A percentile compares a stretch with the other conserved stretches of the same genome.
phyloP scores from a whole-genome alignment of 2,329 filamentous ascomycete genomes.

The Diaporthe eres region DNA sequence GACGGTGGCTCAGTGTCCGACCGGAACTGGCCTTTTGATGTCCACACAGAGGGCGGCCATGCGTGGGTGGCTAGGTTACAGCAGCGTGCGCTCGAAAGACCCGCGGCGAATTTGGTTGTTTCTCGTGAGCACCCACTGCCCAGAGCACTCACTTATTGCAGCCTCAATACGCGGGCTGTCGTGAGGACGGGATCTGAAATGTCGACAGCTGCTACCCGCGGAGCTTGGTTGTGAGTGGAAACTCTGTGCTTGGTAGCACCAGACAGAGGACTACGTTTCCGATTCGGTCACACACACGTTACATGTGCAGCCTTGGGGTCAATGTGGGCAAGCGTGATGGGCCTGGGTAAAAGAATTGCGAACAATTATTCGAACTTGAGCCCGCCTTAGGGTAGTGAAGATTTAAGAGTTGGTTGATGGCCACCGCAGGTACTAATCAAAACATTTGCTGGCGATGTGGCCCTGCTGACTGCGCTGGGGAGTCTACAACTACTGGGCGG shows the following conservation, averaged over 20 bases:
- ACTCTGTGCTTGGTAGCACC: not conserved
- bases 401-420: not conserved
- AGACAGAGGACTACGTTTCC: not conserved
- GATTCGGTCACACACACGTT: not conserved
- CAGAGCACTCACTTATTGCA: too few relatives aligned
- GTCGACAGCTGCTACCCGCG: not conserved
- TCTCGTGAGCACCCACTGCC: not conserved
- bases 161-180: too few relatives aligned
- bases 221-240: not conserved
- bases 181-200: not conserved
- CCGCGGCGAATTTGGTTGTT: not conserved
- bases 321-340: not conserved
- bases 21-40: not conserved
- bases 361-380: not conserved
- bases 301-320: not conserved
- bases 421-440: not conserved
- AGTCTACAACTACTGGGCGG: too few relatives aligned
- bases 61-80: too few relatives aligned
- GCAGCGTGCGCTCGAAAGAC: not conserved
- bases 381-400: not conserved
- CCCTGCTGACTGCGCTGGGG: not conserved
- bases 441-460: not conserved
- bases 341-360: not conserved
- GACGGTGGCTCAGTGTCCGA: not conserved
- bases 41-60: not conserved